Evolutionary conservation across 2,329 filamentous ascomycete species (phyloP).

Genomic region (Aspergillus awamori): DNA sequence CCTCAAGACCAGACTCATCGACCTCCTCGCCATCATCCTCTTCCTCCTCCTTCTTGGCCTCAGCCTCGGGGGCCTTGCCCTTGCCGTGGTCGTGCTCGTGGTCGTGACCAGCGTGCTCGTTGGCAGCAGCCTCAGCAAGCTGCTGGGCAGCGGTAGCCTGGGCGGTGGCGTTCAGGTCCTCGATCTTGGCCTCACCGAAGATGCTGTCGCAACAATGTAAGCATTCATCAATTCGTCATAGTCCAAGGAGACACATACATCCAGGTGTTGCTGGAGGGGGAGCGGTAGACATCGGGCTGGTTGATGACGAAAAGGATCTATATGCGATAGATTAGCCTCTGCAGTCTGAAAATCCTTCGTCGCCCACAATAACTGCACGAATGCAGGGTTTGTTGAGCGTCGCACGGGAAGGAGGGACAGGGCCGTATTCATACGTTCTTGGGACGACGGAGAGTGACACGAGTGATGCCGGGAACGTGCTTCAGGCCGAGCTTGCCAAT

Average conservation of each 20-base stretch:
- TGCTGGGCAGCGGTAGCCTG: slow-evolving; percentile 95
- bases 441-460: slow-evolving; percentile 94
- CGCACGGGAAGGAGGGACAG: slow-evolving; percentile 19
- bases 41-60: slow-evolving; percentile 71
- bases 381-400: slow-evolving; percentile 10
- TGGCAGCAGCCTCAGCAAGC: slow-evolving; percentile 70
- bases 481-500: slow-evolving; percentile 98
- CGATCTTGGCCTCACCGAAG: slow-evolving; percentile 99
- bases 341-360: background rate
- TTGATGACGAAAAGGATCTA: slow-evolving; percentile 99
- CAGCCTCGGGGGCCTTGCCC: slow-evolving; percentile 66
- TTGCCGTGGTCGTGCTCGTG: slow-evolving; percentile 55
- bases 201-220: slow-evolving; percentile 63
- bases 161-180: slow-evolving; percentile 98
- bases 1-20: slow-evolving; percentile 89
- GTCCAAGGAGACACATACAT: slow-evolving; percentile 68
- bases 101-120: slow-evolving; percentile 65
- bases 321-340: slow-evolving; percentile 26
- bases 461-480: slow-evolving; percentile 95
- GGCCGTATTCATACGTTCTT: slow-evolving; percentile 78
- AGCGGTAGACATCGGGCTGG: slow-evolving; percentile 99
- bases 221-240: slow-evolving; percentile 9
- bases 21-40: slow-evolving; percentile 96
- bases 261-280: slow-evolving; percentile 98
- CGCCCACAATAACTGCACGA: background rate